Base-by-base conservation (phyloP, 352 stramenopile genomes). In the Aphanomyces cochlioides region DNA sequence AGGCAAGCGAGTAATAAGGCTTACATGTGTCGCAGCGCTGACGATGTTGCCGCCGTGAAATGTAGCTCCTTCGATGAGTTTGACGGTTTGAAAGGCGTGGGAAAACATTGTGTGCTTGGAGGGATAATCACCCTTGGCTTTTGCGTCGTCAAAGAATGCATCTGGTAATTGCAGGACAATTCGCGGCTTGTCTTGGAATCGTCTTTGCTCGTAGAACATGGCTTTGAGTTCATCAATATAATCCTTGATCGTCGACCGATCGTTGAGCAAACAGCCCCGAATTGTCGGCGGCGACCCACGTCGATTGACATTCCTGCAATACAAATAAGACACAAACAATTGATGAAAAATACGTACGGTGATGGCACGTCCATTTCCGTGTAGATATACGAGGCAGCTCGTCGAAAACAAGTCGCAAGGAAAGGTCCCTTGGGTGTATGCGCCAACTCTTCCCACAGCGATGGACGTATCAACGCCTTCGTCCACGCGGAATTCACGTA, bases 291-390 rank as follows among this genome's bases (percentile, higher is more conserved):
- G 88, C 4, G 83, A 84, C 5, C 88, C 88, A 66, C 88, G 82
- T 28, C 88, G 83, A 58, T 95, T 95, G 21, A 95, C 88, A 69
- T 95, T 95, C 57, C 88, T 95, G 74, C 15, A 41, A 61, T 36
- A 40, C 12, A 56, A 60, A 12, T 15, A 38, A 81, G 60, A 6
- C 58, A 37, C 41, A 56, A 12, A 43, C 37, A 37, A 56, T 48
- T 19, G 56, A 54, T 39, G 17, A 37, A 47, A 39, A 17, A 28
- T 34, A 72, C 73, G 57, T 91, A 95, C 88, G 88, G 88, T 7
- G 88, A 92, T 41, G 88, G 88, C 0, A 89, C 85, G 73, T 95
- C 88, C 41, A 92, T 76, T 72, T 95, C 88, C n/a, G 86, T 85
- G 73, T 93, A 93, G 74, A 82, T 90, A 66, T 95, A 95, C 59